These are phyloP conservation scores for Paracorniculantispora psalliotae DNA, from an alignment of 2,329 filamentous ascomycete species.

Conservation along the genomic window DNA sequence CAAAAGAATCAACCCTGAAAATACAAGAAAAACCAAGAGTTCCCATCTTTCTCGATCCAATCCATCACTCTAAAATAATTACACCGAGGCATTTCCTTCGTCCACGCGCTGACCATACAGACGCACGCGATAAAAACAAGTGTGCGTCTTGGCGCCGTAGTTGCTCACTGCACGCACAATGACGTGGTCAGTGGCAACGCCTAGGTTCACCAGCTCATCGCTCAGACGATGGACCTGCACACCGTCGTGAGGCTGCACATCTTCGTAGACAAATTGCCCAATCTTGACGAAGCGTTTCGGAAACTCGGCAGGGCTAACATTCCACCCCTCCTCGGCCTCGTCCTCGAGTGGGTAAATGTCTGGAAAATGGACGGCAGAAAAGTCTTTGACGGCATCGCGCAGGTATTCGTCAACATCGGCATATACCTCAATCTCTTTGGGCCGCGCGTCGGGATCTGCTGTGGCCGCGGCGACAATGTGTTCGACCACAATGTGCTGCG, in stretches of 20 bases:
- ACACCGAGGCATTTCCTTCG: neutral
- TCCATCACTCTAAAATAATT: neutral
- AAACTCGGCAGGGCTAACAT: constrained; percentile 25
- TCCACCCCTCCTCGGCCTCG: constrained; percentile 20
- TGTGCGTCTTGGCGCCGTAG: constrained; percentile 53
- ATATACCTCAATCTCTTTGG: constrained; percentile 66
- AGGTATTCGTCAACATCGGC: constrained; percentile 46
- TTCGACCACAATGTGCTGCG: constrained; percentile 66
- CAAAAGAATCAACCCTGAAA: constrained; percentile 1
- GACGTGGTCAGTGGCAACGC: constrained; percentile 46
- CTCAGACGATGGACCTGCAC: constrained; percentile 51
- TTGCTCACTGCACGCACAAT: constrained; percentile 54
- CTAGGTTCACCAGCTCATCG: constrained; percentile 43
- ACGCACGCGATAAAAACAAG: constrained; percentile 61
- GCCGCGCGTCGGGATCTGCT: constrained; percentile 56
- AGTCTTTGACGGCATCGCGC: constrained; percentile 37
- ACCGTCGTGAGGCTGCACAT: constrained; percentile 36
- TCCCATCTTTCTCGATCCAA: too few species aligned
- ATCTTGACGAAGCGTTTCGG: constrained; percentile 50
- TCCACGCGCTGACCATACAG: constrained; percentile 43
- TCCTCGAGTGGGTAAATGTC: constrained; percentile 16
- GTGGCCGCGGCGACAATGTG: constrained; percentile 62
- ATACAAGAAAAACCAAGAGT: neutral
- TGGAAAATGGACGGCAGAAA: constrained; percentile 39
- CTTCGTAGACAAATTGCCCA: constrained; percentile 50